Evolutionary conservation across 2,329 filamentous ascomycete species (phyloP).

Genomic region (Colletotrichum phormii): DNA sequence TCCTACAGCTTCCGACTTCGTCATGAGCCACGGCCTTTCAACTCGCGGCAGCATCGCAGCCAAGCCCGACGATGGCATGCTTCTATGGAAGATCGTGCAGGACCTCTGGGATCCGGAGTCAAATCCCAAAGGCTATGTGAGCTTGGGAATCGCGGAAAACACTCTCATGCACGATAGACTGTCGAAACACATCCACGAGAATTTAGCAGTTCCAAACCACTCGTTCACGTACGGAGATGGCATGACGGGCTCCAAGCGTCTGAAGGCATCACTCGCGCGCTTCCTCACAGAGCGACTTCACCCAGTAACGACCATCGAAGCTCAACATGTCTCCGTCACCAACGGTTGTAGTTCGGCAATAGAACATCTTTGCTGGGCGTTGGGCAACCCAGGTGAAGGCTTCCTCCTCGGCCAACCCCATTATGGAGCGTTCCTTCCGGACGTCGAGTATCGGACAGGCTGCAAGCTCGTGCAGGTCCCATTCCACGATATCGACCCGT

Average conservation of each 20-base stretch:
- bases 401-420: slow-evolving; percentile 56
- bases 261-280: slow-evolving; percentile 45
- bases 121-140: slow-evolving; percentile 59
- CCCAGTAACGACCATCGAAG: slow-evolving; percentile 43
- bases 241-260: slow-evolving; percentile 48
- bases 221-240: slow-evolving; percentile 57
- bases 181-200: slow-evolving; percentile 52
- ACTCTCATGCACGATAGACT: slow-evolving; percentile 61
- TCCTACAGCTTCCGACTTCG: neutral
- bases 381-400: slow-evolving; percentile 53
- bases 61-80: slow-evolving; percentile 41
- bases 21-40: slow-evolving; percentile 39
- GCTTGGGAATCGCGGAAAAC: slow-evolving; percentile 65
- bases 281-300: slow-evolving; percentile 51
- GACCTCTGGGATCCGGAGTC: slow-evolving; percentile 55
- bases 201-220: slow-evolving; percentile 44
- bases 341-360: slow-evolving; percentile 56
- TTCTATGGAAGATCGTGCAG: slow-evolving; percentile 56
- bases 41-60: slow-evolving; percentile 44
- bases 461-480: slow-evolving; percentile 39
- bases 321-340: slow-evolving; percentile 49
- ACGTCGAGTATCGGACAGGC: slow-evolving; percentile 56
- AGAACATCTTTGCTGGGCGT: slow-evolving; percentile 53
- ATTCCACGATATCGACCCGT: slow-evolving; percentile 11
- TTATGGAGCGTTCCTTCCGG: slow-evolving; percentile 61